Base-by-base conservation (phyloP, 352 stramenopile genomes). In the Pythium biforme region DNA sequence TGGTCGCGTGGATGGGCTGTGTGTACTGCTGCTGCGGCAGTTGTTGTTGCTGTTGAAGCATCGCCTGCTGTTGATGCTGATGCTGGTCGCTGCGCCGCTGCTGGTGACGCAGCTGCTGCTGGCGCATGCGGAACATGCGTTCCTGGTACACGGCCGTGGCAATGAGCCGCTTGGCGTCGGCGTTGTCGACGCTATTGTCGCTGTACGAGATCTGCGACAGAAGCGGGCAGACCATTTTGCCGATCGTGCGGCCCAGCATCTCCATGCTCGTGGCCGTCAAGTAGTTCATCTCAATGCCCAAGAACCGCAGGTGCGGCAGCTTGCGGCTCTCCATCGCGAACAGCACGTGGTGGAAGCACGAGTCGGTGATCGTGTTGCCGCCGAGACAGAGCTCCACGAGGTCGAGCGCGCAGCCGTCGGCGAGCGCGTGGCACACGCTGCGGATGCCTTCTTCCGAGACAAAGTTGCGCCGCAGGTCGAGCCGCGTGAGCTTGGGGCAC, bases 241-340 rank as follows among this genome's bases (percentile, higher is more conserved):
- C 86, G 15, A 94, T 88, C 23, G 73, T 91, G n/a, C 80, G 76
- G 3, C 86, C 86, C 19, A 94, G 70, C 78, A 92, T 95, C 64
- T 92, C 81, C 79, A 95, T 92, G 68, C 86, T 90, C n/a, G 69
- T 79, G 43, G 76, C 70, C 40, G 79, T 89, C 40, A 95, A 53
- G 67, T 93, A 95, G 70, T 95, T 93, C 73, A 90, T 89, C 72
- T 95, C 86, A 26, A 95, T 86, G 14, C 86, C 86, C 46, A 95
- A 62, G 59, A 92, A 94, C 15, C 78, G 78, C 50, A 94, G 67
- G 12, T 80, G 56, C 19, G 56, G 57, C 57, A 94, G 54, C 58
- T 89, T 68, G 17, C 75, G 57, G 46, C 85, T 92, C 71, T 94
- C 85, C 74, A 94, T 92, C 19, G 85, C 83, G 45, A 86, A 89